Evolutionary conservation across 306 rosid species (phyloP).

Genomic region (Ormosia emarginata): DNA sequence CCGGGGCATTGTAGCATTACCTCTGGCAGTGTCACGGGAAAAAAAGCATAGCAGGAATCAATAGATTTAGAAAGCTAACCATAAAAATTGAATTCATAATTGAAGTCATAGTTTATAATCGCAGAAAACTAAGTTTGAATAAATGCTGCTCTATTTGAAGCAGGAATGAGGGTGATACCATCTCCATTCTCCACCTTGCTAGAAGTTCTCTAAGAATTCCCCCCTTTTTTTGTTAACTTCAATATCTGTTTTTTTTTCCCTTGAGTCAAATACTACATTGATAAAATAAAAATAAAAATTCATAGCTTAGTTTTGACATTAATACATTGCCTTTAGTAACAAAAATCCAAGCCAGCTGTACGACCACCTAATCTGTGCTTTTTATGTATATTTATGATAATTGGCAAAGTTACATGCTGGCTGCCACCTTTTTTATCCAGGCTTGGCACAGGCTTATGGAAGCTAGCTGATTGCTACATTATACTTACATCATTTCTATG

Average conservation of each 20-base stretch:
- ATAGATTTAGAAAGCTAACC: neutral
- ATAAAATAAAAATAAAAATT: no score
- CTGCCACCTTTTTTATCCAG: neutral
- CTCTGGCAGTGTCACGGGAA: neutral
- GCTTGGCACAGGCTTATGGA: neutral
- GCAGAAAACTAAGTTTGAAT: neutral
- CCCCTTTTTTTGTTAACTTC: neutral
- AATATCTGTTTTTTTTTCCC: neutral
- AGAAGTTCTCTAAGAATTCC: neutral
- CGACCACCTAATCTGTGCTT: neutral
- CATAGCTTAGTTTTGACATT: neutral
- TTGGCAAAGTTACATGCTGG: neutral
- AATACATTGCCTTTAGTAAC: neutral
- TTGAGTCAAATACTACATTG: neutral
- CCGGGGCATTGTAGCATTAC: neutral
- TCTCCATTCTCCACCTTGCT: neutral
- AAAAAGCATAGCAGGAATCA: neutral
- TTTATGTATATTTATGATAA: neutral
- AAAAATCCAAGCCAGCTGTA: neutral
- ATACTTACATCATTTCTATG: neutral
- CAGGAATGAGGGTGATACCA: neutral
- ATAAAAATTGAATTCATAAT: neutral
- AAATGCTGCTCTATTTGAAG: neutral
- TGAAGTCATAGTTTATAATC: neutral
- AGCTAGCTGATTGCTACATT: neutral